These are phyloP conservation scores for Nemania abortiva DNA, from an alignment of 2,329 filamentous ascomycete species.

Conservation along the genomic window DNA sequence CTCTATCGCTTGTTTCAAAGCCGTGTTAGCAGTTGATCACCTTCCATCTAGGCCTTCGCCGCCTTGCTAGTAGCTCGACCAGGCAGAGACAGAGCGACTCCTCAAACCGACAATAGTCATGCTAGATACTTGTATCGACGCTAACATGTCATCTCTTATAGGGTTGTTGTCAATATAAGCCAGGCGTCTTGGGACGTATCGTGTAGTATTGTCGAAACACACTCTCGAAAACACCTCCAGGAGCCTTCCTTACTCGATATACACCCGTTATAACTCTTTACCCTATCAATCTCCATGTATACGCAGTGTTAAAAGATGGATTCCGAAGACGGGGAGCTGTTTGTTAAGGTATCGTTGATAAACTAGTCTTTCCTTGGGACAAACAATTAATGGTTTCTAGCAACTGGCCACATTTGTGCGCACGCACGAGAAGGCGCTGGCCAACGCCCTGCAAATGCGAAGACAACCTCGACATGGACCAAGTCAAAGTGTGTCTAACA, in stretches of 20 bases:
- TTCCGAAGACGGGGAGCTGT: constrained; percentile 89
- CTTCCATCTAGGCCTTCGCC: constrained; percentile 37
- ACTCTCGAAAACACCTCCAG: constrained; percentile 29
- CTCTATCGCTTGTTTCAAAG: constrained; percentile 32
- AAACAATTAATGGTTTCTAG: constrained; percentile 61
- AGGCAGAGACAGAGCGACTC: constrained; percentile 34
- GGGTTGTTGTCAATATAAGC: constrained; percentile 26
- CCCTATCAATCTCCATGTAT: constrained; percentile 59
- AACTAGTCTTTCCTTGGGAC: constrained; percentile 42
- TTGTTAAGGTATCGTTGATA: constrained; percentile 77
- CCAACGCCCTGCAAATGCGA: constrained; percentile 91
- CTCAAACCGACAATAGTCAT: constrained; percentile 31
- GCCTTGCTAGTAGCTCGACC: constrained; percentile 19
- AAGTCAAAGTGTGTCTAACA: constrained; percentile 73
- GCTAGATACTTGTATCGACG: constrained; percentile 34
- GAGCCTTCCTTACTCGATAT: constrained; percentile 23
- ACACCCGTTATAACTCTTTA: constrained; percentile 29
- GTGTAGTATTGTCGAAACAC: constrained; percentile 34
- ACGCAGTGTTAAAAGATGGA: constrained; percentile 72
- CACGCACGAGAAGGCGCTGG: constrained; percentile 95
- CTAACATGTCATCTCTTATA: constrained; percentile 38
- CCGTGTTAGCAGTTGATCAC: constrained; percentile 33
- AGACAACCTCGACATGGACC: constrained; percentile 79
- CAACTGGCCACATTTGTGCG: constrained; percentile 96
- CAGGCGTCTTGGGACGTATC: constrained; percentile 18